These are phyloP conservation scores for Coriaria nepalensis DNA, from an alignment of 306 rosid species.

Conservation along the genomic window DNA sequence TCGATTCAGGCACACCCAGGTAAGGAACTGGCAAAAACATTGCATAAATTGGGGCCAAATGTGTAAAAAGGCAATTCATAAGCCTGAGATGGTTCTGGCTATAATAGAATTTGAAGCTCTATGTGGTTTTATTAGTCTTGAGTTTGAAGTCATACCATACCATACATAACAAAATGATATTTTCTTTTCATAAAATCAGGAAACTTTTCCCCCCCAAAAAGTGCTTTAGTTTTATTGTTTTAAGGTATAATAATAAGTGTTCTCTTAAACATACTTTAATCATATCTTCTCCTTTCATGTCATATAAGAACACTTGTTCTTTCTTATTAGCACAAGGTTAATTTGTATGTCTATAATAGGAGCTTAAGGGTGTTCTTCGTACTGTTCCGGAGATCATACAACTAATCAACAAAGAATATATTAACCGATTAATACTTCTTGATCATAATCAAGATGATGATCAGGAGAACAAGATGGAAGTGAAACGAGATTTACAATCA, in stretches of 20 bases:
- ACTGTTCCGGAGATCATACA: constrained; percentile 29
- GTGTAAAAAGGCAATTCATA: constrained; percentile 26
- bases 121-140: constrained; percentile 25
- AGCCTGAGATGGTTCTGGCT: constrained; percentile 35
- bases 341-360: constrained; percentile 9
- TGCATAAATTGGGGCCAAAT: constrained; percentile 22
- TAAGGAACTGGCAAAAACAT: constrained; percentile 23
- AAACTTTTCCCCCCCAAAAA: too few relatives aligned
- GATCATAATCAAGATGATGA: too few relatives aligned
- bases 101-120: constrained; percentile 30
- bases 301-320: neutral
- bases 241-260: too few relatives aligned
- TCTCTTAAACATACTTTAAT: too few relatives aligned
- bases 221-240: too few relatives aligned
- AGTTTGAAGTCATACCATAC: neutral
- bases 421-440: constrained; percentile 15
- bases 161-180: too few relatives aligned
- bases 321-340: neutral
- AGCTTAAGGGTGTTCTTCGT: constrained; percentile 20
- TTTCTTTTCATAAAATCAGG: too few relatives aligned
- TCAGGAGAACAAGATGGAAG: constrained; percentile 15
- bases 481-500: constrained; percentile 18
- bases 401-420: constrained; percentile 14
- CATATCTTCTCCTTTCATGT: neutral
- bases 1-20: constrained; percentile 36